Base-by-base conservation (phyloP, 306 rosid species). In the Rosa chinensis region DNA sequence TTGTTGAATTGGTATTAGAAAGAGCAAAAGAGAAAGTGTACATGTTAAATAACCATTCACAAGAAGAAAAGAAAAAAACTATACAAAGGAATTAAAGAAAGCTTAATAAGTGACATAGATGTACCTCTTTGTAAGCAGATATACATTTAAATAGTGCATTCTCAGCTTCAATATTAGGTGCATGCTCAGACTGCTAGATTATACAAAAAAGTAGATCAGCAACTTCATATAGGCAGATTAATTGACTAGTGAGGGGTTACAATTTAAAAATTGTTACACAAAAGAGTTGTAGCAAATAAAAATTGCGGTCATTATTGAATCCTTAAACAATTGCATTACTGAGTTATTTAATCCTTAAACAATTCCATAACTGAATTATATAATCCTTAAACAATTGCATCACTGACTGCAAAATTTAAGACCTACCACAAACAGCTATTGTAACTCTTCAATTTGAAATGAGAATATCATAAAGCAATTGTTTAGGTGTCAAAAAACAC, bases 71-170 rank as follows among this genome's bases (percentile, higher is more conserved):
- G 37, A 53, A 20, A 40, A 32, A 1, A 35, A 55, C 5, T 6
- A 67, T 20, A 53, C 10, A 10, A 7, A 66, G 49, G 5, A 12
- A 79, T 18, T 74, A 10, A 13, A 16, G 28, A 28, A 55, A 50
- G 56, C 1, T 35, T 20, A 17, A 42, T 21, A 48, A 73, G 80
- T 49, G 18, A 35, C 6, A 6, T 40, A 12, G 53, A 63, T 4
- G 59, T 88, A 93, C 98, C 94, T 86, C 88, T 78, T 77, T 89
- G 85, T 91, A 93, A 87, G 93, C 80, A 75, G 86, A 85, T 67
- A 93, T 71, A 84, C 97, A 89, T 78, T 88, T 84, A 53, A 66
- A 78, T 25, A 93, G 92, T 56, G 90, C 84, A 77, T 79, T 80
- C 83, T 83, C 82, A 71, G 89, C 96, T 79, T 88, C 82, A 43